Conservation (phyloP, 129 eudicot species). For the Centaurea solstitialis region DNA sequence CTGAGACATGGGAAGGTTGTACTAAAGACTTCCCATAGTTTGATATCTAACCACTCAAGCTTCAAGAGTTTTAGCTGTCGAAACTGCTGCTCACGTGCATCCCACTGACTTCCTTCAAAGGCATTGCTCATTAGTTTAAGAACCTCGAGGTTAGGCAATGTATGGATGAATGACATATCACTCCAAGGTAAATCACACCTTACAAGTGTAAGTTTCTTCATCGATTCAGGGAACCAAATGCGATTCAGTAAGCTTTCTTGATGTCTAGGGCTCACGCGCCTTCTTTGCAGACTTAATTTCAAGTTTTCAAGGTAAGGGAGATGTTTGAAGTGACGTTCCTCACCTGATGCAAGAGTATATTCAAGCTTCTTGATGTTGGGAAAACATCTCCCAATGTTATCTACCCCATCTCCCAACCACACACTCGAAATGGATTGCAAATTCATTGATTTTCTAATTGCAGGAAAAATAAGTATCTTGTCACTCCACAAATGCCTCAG, state of each 20-base stretch:
- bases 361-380: background rate
- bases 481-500: background rate
- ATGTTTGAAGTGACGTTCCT: too few relatives aligned
- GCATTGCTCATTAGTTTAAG: background rate
- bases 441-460: too few relatives aligned
- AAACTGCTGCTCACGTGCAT: background rate
- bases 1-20: constrained; percentile 16
- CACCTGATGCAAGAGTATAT: background rate
- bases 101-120: background rate
- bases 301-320: too few relatives aligned
- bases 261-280: background rate
- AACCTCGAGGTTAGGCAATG: background rate
- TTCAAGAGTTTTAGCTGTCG: constrained; percentile 9
- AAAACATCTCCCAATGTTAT: background rate
- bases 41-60: background rate
- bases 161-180: background rate
- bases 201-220: background rate
- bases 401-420: background rate
- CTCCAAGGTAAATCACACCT: too few relatives aligned
- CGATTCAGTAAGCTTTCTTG: too few relatives aligned
- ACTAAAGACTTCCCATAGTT: background rate
- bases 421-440: background rate
- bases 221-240: background rate
- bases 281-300: too few relatives aligned
- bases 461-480: background rate